Evolutionary conservation across 2,329 filamentous ascomycete species (phyloP), one percentile per base, ranked within the genome.

Genomic region (Arachnomyces sp.): DNA sequence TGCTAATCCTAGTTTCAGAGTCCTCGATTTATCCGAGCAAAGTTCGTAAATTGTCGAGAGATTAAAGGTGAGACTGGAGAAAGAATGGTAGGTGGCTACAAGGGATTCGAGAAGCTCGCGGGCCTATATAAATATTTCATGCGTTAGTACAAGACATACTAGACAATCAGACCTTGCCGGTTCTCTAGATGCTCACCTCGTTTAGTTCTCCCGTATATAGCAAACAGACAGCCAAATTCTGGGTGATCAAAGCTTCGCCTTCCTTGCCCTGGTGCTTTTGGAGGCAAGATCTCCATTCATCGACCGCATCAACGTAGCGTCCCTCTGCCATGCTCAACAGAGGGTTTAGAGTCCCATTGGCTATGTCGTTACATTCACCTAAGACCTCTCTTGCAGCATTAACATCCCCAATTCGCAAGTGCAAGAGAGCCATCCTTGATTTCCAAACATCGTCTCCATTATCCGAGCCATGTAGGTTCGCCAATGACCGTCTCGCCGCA

Each of bases 11-110:
- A 76, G 61, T 69, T 96, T 96, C 51, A 83, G 63, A 9, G 73
- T 73, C 36, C 76, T 70, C 31, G 85, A 77, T 46, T 76, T 74
- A 52, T 96, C 89, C 0, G 84, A 89, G 57, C 84, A 92, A 6
- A 96, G 72, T 63, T 96, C 92, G 58, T 94, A 96, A 52, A 94
- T 77, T 0, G 90, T 96, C 8, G 81, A 79, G 9, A 98, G 64
- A 58, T 96, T 96, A 64, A 95, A 94, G 0, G 93, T 76, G 2
- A 94, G 65, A 1, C 84, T 84, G 47, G 84, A 81, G 43, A 90
- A 95, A 0, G 78, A 76, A 31, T 77, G 68, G 1, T 79, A 76
- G 1, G 68, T 59, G 2, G 77, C 70, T 0, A 88, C 69, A 8
- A 93, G 64, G 0, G 66, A 63, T 53, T 90, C 82, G 2, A 95